Evolutionary conservation across 179 eudicot species (phyloP).

Genomic region (Dionaea muscipula): DNA sequence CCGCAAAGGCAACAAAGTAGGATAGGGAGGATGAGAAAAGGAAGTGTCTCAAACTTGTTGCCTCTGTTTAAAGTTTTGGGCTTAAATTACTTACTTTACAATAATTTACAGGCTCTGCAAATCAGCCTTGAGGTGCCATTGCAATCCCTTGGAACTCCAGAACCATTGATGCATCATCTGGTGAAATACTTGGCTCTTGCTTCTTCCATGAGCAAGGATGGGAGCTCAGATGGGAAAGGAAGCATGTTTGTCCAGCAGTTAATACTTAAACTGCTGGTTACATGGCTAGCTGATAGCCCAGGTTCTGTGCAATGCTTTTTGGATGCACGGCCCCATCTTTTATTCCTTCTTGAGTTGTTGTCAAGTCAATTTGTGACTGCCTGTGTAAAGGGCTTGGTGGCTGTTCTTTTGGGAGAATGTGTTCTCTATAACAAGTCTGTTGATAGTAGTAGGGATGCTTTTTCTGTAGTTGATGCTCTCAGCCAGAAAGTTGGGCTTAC

Average conservation of each 20-base stretch:
- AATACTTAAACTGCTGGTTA: constrained; percentile 63
- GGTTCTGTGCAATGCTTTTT: constrained; percentile 73
- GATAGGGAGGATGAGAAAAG: too few relatives aligned
- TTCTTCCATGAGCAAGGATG: constrained; percentile 63
- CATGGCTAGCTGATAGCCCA: constrained; percentile 78
- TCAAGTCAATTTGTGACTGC: constrained; percentile 41
- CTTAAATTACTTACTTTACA: constrained; percentile 4
- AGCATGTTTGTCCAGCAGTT: constrained; percentile 47
- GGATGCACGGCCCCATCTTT: constrained; percentile 79
- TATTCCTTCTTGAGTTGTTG: constrained; percentile 67
- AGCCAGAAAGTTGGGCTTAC: constrained; percentile 83
- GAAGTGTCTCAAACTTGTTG: not conserved
- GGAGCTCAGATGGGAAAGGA: constrained; percentile 33
- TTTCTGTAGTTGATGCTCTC: constrained; percentile 60
- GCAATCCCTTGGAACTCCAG: constrained; percentile 55
- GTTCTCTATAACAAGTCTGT: constrained; percentile 48
- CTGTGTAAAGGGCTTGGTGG: constrained; percentile 63
- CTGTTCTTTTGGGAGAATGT: constrained; percentile 76
- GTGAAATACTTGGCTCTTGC: constrained; percentile 89
- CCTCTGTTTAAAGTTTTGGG: not conserved
- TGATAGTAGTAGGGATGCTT: constrained; percentile 61
- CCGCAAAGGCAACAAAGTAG: too few relatives aligned
- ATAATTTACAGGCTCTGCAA: constrained; percentile 50
- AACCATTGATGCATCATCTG: constrained; percentile 88
- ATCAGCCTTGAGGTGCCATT: constrained; percentile 65